phyloP scores from a whole-genome alignment of 2,329 filamentous ascomycete species.

The Cladosporium sp. region DNA sequence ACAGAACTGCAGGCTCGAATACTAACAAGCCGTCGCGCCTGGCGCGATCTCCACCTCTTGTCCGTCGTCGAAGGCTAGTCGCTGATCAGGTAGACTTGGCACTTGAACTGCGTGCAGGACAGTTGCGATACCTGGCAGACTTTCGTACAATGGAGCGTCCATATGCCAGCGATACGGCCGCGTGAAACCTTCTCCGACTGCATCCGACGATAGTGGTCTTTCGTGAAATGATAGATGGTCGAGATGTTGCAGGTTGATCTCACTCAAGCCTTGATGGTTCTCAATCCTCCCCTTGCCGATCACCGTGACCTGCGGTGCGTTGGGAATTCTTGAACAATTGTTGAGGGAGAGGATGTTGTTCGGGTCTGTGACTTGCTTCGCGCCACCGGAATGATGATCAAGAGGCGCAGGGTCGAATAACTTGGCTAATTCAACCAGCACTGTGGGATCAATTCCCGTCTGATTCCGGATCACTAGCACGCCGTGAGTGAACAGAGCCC shows the following conservation, averaged over 20 bases:
- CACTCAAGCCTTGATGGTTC: conserved; percentile 18
- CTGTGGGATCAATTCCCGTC: conserved; percentile 15
- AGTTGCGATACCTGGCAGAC: conserved; percentile 28
- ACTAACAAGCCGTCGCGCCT: conserved; percentile 25
- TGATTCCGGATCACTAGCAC: conserved; percentile 20
- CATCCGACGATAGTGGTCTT: conserved; percentile 14
- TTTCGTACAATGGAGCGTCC: conserved; percentile 29
- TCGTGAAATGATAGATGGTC: conserved; percentile 31
- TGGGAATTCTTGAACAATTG: conserved; percentile 13
- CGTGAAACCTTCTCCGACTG: conserved; percentile 20
- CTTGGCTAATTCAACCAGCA: conserved; percentile 17
- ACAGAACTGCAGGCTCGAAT: neutral
- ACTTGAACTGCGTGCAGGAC: conserved; percentile 22
- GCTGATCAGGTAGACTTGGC: conserved; percentile 23
- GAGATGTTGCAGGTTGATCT: conserved; percentile 20
- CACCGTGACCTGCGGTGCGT: conserved; percentile 20
- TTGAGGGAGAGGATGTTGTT: conserved; percentile 14
- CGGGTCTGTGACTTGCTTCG: conserved; percentile 18
- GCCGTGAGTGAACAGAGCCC: conserved; percentile 19
- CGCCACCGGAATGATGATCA: conserved; percentile 21
- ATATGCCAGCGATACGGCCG: conserved; percentile 30
- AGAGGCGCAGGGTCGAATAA: conserved; percentile 18
- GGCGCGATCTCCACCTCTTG: conserved; percentile 19
- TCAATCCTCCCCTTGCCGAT: conserved; percentile 19
- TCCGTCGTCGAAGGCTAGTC: conserved; percentile 21